Percentiles rank a stretch among this genome's conserved stretches.
Evolutionary conservation across 148 eudicot species (phyloP).

Genomic region (Persicaria maculosa): DNA sequence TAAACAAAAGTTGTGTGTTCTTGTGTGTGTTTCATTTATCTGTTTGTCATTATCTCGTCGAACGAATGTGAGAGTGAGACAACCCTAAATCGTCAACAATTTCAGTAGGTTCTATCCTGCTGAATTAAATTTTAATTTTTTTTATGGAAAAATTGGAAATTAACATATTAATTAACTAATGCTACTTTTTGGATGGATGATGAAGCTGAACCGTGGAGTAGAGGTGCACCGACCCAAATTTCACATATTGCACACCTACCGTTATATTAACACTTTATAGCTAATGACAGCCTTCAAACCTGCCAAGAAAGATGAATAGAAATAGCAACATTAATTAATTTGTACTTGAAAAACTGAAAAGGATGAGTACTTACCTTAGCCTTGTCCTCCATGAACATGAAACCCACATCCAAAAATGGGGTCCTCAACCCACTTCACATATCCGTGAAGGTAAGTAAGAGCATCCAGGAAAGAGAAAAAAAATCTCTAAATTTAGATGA

Average conservation of each 20-base stretch:
- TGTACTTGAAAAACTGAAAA: background rate
- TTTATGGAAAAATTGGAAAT: too few relatives aligned
- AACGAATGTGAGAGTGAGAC: too few relatives aligned
- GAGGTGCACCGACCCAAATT: conserved; percentile 10
- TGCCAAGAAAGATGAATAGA: background rate
- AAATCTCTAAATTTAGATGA: too few relatives aligned
- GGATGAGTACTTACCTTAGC: background rate
- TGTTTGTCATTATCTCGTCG: too few relatives aligned
- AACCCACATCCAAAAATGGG: conserved; percentile 7
- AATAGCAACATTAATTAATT: too few relatives aligned
- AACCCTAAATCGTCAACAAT: too few relatives aligned
- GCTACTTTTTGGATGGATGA: background rate
- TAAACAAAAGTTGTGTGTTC: too few relatives aligned
- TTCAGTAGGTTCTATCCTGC: too few relatives aligned
- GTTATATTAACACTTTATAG: background rate
- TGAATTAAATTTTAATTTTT: too few relatives aligned
- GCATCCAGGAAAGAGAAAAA: too few relatives aligned
- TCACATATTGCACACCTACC: background rate
- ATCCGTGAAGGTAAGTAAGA: background rate
- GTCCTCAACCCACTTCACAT: background rate
- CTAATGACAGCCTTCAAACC: background rate
- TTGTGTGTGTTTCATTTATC: too few relatives aligned
- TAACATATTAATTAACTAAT: background rate
- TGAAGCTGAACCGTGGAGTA: background rate
- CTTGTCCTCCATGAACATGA: conserved; percentile 3